These are phyloP conservation scores for Eremochloa ophiuroides DNA, from an alignment of 176 grass and related monocot genomes.

Conservation along the genomic window DNA sequence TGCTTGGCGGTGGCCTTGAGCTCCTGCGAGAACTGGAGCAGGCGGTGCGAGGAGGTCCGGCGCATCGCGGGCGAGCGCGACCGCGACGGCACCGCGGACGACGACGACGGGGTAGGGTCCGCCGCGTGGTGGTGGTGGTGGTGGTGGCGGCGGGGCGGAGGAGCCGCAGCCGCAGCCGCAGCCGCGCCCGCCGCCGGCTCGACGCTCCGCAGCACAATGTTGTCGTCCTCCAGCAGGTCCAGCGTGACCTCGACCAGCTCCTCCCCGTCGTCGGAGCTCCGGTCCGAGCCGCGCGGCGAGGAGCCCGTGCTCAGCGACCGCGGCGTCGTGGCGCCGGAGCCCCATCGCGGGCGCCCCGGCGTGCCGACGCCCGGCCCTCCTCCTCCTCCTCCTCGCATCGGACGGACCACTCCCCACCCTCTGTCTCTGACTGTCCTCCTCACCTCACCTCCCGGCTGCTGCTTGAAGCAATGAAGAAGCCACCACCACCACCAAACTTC, in stretches of 20 bases:
- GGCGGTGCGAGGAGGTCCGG: slow-evolving; percentile 70
- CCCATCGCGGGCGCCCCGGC: slow-evolving; percentile 42
- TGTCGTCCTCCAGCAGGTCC: slow-evolving; percentile 81
- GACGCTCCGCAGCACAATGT: slow-evolving; percentile 75
- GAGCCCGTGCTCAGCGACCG: slow-evolving; percentile 57
- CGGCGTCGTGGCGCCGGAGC: slow-evolving; percentile 40
- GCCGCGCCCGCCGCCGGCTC: slow-evolving; percentile 33
- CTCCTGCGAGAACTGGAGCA: slow-evolving; percentile 91
- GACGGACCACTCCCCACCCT: not conserved
- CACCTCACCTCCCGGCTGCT: not conserved
- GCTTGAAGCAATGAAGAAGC: not conserved
- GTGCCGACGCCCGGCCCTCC: slow-evolving; percentile 11
- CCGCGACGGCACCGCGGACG: slow-evolving; percentile 13
- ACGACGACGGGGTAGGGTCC: slow-evolving; percentile 2
- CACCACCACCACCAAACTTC: slow-evolving; percentile 30
- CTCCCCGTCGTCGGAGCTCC: slow-evolving; percentile 63
- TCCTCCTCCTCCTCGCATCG: slow-evolving; percentile 22
- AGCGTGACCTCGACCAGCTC: slow-evolving; percentile 90
- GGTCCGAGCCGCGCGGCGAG: slow-evolving; percentile 41
- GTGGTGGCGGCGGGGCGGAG: not conserved
- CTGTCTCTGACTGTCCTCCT: not conserved
- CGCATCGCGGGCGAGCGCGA: slow-evolving; percentile 63
- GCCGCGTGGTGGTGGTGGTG: no score
- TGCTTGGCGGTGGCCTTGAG: slow-evolving; percentile 70
- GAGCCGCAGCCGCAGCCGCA: not conserved